Conservation (phyloP, 2,329 filamentous ascomycete species). For the Verticillium nubilum region DNA sequence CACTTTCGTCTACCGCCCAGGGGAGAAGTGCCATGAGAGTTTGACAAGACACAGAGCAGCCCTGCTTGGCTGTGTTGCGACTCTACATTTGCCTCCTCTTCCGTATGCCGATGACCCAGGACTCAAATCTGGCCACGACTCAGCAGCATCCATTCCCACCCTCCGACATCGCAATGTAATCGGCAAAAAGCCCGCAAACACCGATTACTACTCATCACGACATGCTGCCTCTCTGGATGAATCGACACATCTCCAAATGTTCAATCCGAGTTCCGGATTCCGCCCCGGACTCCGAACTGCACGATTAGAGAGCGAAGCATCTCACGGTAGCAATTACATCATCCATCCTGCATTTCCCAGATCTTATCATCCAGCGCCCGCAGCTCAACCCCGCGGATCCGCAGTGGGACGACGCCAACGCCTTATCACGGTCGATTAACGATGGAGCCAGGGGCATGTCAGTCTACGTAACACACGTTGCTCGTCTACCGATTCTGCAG, state of each 20-base stretch:
- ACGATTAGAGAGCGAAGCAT: too few species aligned
- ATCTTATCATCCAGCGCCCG: slow-evolving; percentile 2
- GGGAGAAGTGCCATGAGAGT: too few species aligned
- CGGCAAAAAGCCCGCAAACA: background rate
- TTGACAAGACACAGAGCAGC: too few species aligned
- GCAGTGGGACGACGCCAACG: background rate
- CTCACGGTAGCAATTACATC: too few species aligned
- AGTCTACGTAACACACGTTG: background rate
- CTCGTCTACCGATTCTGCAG: too few species aligned
- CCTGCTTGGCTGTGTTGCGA: too few species aligned
- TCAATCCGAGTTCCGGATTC: background rate
- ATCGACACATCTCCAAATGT: background rate
- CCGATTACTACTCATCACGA: background rate
- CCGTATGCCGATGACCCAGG: too few species aligned
- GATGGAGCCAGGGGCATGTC: background rate
- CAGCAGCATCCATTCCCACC: background rate
- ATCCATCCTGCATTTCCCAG: background rate
- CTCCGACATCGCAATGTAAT: background rate
- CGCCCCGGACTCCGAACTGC: background rate
- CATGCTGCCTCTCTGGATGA: background rate
- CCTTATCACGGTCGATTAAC: background rate
- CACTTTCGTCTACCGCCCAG: too few species aligned
- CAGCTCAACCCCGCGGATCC: background rate
- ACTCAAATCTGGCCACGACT: too few species aligned
- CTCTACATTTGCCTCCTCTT: too few species aligned